These are phyloP conservation scores for Omphalea diandra DNA, from an alignment of 441 rosid genomes.

Conservation along the genomic window DNA sequence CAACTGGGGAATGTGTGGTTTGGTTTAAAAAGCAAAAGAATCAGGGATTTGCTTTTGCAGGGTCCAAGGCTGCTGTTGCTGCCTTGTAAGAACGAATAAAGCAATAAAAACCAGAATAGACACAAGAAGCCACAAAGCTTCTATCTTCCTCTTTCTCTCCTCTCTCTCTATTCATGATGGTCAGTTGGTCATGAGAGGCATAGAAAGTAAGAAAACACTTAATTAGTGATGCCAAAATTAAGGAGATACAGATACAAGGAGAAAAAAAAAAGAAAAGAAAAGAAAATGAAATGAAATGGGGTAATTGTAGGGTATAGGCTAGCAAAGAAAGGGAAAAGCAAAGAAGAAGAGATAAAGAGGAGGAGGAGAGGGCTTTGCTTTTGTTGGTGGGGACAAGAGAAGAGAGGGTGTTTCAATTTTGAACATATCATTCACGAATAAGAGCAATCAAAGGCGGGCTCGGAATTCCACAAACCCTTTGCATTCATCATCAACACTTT, in stretches of 20 bases:
- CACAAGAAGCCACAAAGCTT: conserved; percentile 31
- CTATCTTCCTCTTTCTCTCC: no score
- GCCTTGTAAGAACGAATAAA: conserved; percentile 43
- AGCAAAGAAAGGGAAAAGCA: conserved; percentile 9
- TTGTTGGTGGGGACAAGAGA: conserved; percentile 28
- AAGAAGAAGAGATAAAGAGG: background rate
- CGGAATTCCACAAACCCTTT: conserved; percentile 23
- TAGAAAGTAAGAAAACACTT: conserved; percentile 18
- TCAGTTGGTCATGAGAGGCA: no score
- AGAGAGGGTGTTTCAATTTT: no score
- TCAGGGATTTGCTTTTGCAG: conserved; percentile 37
- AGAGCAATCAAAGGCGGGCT: conserved; percentile 26
- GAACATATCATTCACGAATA: background rate
- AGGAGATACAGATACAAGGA: conserved; percentile 2
- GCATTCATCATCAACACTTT: conserved; percentile 11
- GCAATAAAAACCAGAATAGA: conserved; percentile 27
- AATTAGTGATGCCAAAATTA: conserved; percentile 16
- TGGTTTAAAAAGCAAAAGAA: conserved; percentile 26
- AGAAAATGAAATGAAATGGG: background rate
- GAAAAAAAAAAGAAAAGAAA: background rate
- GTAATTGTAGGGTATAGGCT: no score
- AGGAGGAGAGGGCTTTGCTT: conserved; percentile 1
- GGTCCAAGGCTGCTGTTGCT: conserved; percentile 45
- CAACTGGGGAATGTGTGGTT: conserved; percentile 18
- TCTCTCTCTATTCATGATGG: no score